Evolutionary conservation across 345 rosid species (phyloP), one percentile per base, ranked within the genome.

Genomic region (Xanthoceras sorbifolium): DNA sequence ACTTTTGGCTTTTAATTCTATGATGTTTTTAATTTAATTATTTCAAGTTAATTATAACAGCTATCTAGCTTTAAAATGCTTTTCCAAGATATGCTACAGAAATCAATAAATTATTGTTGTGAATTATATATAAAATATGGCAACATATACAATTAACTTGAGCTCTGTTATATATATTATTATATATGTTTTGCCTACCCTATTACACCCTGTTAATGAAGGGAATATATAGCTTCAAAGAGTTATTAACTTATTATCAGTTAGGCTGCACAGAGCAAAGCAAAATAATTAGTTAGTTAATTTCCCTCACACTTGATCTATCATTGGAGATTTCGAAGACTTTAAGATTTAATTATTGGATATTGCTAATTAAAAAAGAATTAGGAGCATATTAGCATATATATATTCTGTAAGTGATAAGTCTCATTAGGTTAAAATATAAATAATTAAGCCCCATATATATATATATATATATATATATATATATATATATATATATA

Each of bases 191-290:
- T 46, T 46, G 52, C 18, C 52, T 46, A 46, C 42, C 42, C 42
- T 38, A 38, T 8, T 38, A 4, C 42, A 38, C 42, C 42, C 7
- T 38, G 4, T 5, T 18, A 22, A 28, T 71, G 11, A 57, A 36
- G 48, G 28, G 52, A 55, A 71, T 71, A 32, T 25, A 48, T 15
- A 46, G 1, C 32, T 6, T 29, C 14, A 42, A 48, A 23, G 67
- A 18, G 73, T 62, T 63, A 67, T 64, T 70, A 69, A 70, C 73
- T 62, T 63, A 67, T 64, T 70, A 69, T 74, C 73, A 29, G 71
- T 71, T 76, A 50, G 77, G 82, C 71, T 60, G 52, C 64, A 71
- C 14, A 66, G 54, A 11, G 61, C n/a, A 54, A 42, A 9, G 25
- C 22, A 46, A 77, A 65, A 75, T 57, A 64, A 18, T 40, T 67